These are phyloP conservation scores for Fraxinus latifolia DNA, from an alignment of 305 asterid genomes.

Conservation along the genomic window DNA sequence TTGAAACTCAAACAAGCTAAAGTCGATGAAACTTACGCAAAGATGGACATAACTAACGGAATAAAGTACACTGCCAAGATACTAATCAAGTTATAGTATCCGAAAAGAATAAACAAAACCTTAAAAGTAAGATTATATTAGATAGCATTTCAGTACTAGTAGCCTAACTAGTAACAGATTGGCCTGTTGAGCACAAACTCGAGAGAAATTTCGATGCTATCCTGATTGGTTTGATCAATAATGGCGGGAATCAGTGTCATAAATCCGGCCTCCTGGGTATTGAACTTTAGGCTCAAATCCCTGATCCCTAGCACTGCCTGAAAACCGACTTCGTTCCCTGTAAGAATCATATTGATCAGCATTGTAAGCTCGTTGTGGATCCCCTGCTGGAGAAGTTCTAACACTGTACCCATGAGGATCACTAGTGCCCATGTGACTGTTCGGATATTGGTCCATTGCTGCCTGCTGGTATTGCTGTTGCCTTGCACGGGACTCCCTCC, in stretches of 20 bases:
- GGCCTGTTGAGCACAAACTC: conserved; percentile 4
- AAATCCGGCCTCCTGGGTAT: conserved; percentile 33
- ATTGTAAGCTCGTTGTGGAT: conserved; percentile 51
- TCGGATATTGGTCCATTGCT: conserved; percentile 54
- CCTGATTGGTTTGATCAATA: conserved; percentile 31
- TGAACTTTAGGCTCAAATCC: conserved; percentile 63
- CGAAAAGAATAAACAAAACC: background rate
- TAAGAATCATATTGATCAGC: conserved; percentile 55
- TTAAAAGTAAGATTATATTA: background rate
- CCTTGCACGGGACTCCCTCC: conserved; percentile 73
- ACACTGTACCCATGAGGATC: conserved; percentile 54
- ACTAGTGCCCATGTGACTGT: conserved; percentile 34
- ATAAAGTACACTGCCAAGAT: conserved; percentile 27
- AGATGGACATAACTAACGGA: background rate
- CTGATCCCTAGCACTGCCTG: conserved; percentile 56
- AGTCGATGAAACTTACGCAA: background rate
- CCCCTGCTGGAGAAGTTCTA: conserved; percentile 40
- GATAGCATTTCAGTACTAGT: background rate
- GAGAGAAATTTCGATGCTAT: background rate
- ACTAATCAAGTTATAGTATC: conserved; percentile 7
- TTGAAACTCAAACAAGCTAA: background rate
- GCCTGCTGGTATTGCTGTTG: conserved; percentile 74
- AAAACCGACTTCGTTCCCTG: conserved; percentile 54
- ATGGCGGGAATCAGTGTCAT: conserved; percentile 59
- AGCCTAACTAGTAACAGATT: conserved; percentile 17